Evolutionary conservation across 1,139 yeast genomes (phyloP), one percentile per base, ranked within the genome.

Genomic region (Hemisphaericaspora xylanilytica): DNA sequence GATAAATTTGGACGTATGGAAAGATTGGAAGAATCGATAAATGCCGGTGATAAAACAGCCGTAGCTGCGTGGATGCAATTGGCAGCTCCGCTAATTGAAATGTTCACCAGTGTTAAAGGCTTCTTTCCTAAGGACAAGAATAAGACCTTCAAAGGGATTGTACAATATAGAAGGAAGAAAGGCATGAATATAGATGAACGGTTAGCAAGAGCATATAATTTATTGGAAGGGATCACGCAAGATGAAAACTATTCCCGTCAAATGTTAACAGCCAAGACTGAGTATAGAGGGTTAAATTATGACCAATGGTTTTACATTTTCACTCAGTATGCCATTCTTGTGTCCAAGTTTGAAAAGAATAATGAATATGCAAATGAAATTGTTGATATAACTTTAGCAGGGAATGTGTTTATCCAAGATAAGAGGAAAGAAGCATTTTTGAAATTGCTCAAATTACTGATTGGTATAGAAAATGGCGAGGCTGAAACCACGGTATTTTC

Each of bases 231-330:
- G 21, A 77, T 78, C 38, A 65, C 62, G 13, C 57, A 64, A n/a
- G 66, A 67, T 12, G 75, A 69, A 36, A 53, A 47, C 18, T 48
- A 52, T 31, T 46, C 69, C 2, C 52, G 70, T 34, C 64, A 61
- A 65, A 68, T 50, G 46, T 66, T 64, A 48, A 73, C 61, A 41
- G 75, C 77, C 3, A 67, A 65, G 36, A 63, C 63, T 2, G 83
- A 77, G 45, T 85, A 85, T 53, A 72, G 96, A 44, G 96, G 96
- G 0, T 65, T 89, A 15, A 67, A 72, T 1, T 86, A 86, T 55
- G 85, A 83, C 33, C 75, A 75, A 28, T 92, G 98, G 98, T 88
- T 89, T 56, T 80, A 77, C 45, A 67, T 92, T 7, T 87, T 89
- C 53, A 82, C 89, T 72, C 85, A 83, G 51, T 79, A 85, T 50